A percentile compares a stretch with the other conserved stretches of the same genome.
These are phyloP conservation scores for Moringa oleifera DNA, from an alignment of 345 rosid genomes.

Conservation along the genomic window DNA sequence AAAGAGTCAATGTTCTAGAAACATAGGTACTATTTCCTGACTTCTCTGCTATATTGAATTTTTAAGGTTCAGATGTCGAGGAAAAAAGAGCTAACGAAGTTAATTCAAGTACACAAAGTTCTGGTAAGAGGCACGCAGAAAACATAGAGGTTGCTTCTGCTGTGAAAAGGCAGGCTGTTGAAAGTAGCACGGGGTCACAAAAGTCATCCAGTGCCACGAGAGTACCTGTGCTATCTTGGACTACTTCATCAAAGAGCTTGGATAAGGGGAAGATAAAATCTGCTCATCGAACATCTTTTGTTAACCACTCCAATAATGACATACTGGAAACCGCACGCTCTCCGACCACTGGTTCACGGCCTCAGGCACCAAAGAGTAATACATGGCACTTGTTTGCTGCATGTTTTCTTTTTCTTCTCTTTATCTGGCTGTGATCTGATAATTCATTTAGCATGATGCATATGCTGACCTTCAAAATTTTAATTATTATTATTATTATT, in stretches of 20 bases:
- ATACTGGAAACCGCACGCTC: conserved; percentile 38
- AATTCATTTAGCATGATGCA: too few species aligned
- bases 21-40: conserved; percentile 4
- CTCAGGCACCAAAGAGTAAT: conserved; percentile 61
- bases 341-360: conserved; percentile 35
- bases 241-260: conserved; percentile 47
- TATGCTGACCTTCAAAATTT: too few species aligned
- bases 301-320: conserved; percentile 34
- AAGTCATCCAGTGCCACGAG: conserved; percentile 48
- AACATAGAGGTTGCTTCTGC: conserved; percentile 38
- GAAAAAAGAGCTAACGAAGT: conserved; percentile 36
- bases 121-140: conserved; percentile 58
- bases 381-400: neutral
- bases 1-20: neutral
- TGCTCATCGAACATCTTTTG: conserved; percentile 36
- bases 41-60: conserved; percentile 20
- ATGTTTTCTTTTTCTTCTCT: neutral
- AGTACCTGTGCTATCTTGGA: conserved; percentile 44
- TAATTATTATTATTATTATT: too few species aligned
- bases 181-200: conserved; percentile 53
- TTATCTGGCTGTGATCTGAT: neutral
- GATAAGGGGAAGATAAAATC: conserved; percentile 60
- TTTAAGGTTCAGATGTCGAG: conserved; percentile 49
- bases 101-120: conserved; percentile 25
- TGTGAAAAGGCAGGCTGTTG: conserved; percentile 58